Base-by-base conservation (phyloP, 1,284 basidiomycete genomes). In the Sphagnurus paluster region DNA sequence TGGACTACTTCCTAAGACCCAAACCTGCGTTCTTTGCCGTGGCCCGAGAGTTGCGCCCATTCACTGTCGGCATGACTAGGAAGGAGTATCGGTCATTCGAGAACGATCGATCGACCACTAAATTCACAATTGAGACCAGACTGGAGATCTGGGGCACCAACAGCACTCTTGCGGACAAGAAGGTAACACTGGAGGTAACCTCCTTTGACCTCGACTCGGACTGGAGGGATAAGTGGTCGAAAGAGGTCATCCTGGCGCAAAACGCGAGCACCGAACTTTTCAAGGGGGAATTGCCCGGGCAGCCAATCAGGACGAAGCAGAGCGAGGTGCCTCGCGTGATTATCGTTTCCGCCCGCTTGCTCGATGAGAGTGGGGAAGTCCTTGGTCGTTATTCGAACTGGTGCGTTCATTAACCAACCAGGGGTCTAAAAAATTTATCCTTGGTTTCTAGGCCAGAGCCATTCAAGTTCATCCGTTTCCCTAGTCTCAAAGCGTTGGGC, bases 391-490 rank as follows among this genome's bases (percentile, higher is more conserved):
- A 84, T 67, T 79, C 83, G 8, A 91, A 90, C 61, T 90, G 88
- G 87, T 88, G 56, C 43, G 72, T 51, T 29, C 11, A 29, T 6
- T 16, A 9, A 29, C 5, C 16, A 25, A 11, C 21, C 4, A 16
- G 24, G 28, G 41, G n/a, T n/a, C n/a, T n/a, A n/a, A 37, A 48
- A 28, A 38, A 39, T 40, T 46, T 44, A 36, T 42, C n/a, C 16
- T 26, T 26, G 23, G 14, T 39, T 7, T 24, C 1, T 55, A 92
- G 89, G 90, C 89, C 89, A 9, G 89, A 93, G 64, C 93, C 93
- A 21, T 94, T 86, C 76, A 95, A 96, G 68, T 94, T 82, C 67
- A 83, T 95, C 64, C 73, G 79, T 38, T 93, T 93, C 75, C 90
- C 91, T 29, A 59, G 78, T 16, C 66, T 75, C 35, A 65, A 75